Conservation (phyloP, 345 rosid genomes). For the Boechera divaricarpa region DNA sequence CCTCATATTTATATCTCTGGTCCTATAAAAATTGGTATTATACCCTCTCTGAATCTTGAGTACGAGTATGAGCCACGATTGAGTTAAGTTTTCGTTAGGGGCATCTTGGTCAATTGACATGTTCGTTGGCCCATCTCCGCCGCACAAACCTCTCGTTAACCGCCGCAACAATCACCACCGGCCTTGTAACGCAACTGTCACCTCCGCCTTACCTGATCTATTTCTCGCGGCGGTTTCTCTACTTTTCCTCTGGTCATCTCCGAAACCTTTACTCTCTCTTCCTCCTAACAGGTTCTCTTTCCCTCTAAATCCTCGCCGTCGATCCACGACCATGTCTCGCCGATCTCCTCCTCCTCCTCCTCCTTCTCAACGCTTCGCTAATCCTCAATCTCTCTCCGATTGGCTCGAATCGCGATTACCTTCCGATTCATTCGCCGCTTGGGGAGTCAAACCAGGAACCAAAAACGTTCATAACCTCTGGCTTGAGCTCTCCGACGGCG, state of each 20-base stretch:
- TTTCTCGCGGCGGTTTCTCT: conserved; percentile 52
- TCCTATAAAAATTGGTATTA: background rate
- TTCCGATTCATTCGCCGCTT: conserved; percentile 76
- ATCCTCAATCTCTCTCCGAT: conserved; percentile 81
- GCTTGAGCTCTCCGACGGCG: conserved; percentile 89
- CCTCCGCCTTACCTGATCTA: conserved; percentile 50
- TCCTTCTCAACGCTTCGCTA: conserved; percentile 55
- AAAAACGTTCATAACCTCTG: conserved; percentile 97
- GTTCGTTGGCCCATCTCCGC: conserved; percentile 48
- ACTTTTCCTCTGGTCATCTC: conserved; percentile 50
- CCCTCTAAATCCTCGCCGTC: conserved; percentile 55
- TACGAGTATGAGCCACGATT: conserved; percentile 38
- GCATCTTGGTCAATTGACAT: conserved; percentile 39
- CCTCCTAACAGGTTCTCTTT: conserved; percentile 49
- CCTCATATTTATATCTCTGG: conserved; percentile 36
- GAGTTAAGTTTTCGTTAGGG: conserved; percentile 16
- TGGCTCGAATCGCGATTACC: conserved; percentile 89
- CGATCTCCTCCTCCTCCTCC: conserved; percentile 39
- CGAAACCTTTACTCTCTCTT: conserved; percentile 42
- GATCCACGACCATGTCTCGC: conserved; percentile 58
- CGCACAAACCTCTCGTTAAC: conserved; percentile 33
- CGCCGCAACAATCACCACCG: conserved; percentile 43
- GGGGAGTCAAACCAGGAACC: conserved; percentile 95
- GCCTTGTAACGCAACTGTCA: conserved; percentile 31
- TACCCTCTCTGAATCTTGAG: background rate